Base-by-base conservation (phyloP, 768 basidiomycete genomes). In the Symmetrospora coprosmae region DNA sequence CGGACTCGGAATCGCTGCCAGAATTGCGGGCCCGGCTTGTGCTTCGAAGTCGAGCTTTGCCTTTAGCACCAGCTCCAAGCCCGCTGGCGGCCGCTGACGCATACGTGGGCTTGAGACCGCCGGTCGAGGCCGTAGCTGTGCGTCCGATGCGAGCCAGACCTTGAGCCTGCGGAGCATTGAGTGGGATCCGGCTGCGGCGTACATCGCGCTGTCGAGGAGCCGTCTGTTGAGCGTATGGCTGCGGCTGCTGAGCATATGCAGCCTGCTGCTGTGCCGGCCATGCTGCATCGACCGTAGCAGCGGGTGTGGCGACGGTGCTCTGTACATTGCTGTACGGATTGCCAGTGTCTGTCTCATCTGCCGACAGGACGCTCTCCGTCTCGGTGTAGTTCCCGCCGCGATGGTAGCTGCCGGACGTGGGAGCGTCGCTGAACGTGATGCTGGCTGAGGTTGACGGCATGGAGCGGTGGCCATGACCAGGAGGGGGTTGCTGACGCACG, bases 381-480 rank as follows among this genome's bases (percentile, higher is more conserved):
- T 58, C 55, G 6, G 55, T 58, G 5, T 30, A 17, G 25, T 43
- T 17, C 27, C 45, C 45, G 5, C 8, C 28, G 6, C 30, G 11
- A 8, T 8, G 9, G 11, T 8, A 34, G 25, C 8, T 58, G 6
- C 41, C 43, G 40, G 27, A 30, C 6, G 31, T 30, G 13, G 41
- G 41, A 2, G 31, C 40, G 31, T 58, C 55, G 55, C 31, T 34
- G 41, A 58, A 58, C 31, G 55, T 43, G 13, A 58, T n/a, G 37
- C 40, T 45, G 9, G 25, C 31, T n/a, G 55, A 58, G 8, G 55
- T 58, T 2, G 55, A 58, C 17, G 55, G 55, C 19, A 58, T 58
- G 27, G 41, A 45, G 2, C 55, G 55, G 33, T 58, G 55, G 5
- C 55, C 41, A 28, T 28, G 31, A 34, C n/a, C 55, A 28, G 41